These are phyloP conservation scores for Talaromyces atroroseus DNA, from an alignment of 2,329 filamentous ascomycete species.

Conservation along the genomic window DNA sequence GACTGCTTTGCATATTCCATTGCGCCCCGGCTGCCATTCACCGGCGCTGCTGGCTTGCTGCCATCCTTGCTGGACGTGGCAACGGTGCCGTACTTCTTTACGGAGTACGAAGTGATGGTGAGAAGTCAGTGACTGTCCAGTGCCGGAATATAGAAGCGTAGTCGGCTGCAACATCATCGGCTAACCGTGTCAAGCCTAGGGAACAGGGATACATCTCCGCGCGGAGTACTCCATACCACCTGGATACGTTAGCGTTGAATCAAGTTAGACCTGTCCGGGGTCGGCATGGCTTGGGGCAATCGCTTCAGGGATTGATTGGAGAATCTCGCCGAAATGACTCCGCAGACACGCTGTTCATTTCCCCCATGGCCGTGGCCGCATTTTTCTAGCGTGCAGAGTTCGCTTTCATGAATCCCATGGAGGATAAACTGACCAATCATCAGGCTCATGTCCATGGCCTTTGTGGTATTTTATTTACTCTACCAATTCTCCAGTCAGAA, in stretches of 20 bases:
- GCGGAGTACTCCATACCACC: neutral
- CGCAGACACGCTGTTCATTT: neutral
- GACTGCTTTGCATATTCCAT: too few relatives aligned
- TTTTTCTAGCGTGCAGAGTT: too few relatives aligned
- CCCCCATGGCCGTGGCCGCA: neutral
- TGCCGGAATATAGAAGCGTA: too few relatives aligned
- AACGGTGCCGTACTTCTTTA: too few relatives aligned
- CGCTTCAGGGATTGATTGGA: neutral
- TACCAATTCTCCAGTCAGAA: neutral
- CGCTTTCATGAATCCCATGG: too few relatives aligned
- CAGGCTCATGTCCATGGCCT: neutral
- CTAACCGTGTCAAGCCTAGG: neutral
- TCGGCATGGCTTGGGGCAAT: neutral
- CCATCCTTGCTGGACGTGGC: too few relatives aligned
- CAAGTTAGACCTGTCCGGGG: neutral
- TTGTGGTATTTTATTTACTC: neutral
- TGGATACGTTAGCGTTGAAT: neutral
- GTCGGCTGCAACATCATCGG: neutral
- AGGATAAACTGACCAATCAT: neutral
- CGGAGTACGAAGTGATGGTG: too few relatives aligned
- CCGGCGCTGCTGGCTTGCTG: too few relatives aligned
- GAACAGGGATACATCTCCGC: neutral
- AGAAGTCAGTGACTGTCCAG: too few relatives aligned
- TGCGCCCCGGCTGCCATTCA: too few relatives aligned
- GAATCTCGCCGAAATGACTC: neutral